phyloP scores from a whole-genome alignment of 495 filamentous ascomycete species.

The Recurvomyces mirabilis region DNA sequence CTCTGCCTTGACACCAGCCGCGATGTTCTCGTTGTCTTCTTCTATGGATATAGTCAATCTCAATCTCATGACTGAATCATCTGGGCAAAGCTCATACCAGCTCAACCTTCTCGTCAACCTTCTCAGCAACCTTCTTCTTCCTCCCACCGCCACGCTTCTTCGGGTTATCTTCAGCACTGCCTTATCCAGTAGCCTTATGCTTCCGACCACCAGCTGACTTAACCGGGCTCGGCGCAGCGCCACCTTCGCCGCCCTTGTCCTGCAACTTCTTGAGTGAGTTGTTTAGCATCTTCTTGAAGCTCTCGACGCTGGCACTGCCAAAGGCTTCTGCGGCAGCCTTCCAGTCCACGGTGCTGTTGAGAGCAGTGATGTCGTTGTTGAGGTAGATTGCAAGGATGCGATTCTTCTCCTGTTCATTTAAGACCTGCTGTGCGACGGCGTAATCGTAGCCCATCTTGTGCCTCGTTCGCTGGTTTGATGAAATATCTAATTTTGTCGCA shows the following conservation, averaged over 20 bases:
- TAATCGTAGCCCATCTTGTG: conserved; percentile 6
- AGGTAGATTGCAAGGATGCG: conserved; percentile 14
- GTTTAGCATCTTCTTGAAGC: conserved; percentile 9
- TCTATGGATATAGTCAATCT: background rate
- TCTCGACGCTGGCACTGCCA: conserved; percentile 12
- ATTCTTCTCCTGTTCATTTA: conserved; percentile 17
- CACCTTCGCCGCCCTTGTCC: conserved; percentile 2
- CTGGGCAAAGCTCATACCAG: background rate
- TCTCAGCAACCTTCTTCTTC: conserved; percentile 7
- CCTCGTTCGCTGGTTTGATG: no score
- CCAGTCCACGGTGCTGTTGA: conserved; percentile 13
- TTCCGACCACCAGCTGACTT: conserved; percentile 6
- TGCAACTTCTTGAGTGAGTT: conserved; percentile 16
- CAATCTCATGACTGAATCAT: no score
- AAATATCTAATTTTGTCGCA: background rate
- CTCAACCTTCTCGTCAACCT: background rate
- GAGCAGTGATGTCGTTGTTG: conserved; percentile 5
- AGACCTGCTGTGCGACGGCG: conserved; percentile 3
- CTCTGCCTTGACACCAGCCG: background rate
- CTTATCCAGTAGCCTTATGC: conserved; percentile 8
- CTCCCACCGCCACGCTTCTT: conserved; percentile 8
- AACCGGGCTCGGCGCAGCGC: background rate
- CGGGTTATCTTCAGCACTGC: conserved; percentile 9
- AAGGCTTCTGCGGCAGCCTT: conserved; percentile 8
- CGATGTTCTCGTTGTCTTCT: background rate